Base-by-base conservation (phyloP, 352 stramenopile species). In the Phytophthora uliginosa region DNA sequence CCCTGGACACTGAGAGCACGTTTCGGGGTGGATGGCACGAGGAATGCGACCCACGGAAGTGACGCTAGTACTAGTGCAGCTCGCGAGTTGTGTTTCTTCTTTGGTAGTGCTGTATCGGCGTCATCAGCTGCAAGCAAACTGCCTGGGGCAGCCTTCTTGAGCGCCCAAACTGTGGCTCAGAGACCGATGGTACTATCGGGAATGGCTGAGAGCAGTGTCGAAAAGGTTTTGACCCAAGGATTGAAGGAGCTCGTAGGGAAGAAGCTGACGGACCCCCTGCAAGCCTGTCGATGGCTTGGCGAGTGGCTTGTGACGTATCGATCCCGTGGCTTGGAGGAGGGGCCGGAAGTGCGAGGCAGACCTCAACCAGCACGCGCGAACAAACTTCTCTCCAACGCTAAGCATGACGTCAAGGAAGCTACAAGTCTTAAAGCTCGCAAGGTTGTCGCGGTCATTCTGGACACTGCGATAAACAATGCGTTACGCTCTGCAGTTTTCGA, bases 21-120 rank as follows among this genome's bases (percentile, higher is more conserved):
- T n/a, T 97, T 93, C 62, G 92, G 92, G 12, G 53, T 90, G n/a
- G 86, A 95, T 31, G 85, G 89, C 17, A 95, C 84, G 1, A 60
- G 73, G 22, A 97, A 97, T 65, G 88, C 92, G 9, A 95, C 90
- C 1, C 92, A 97, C 55, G 92, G 90, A 24, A 95, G 83, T 57
- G 91, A 97, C 60, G 82, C 82, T 4, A 66, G 52, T 18, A 53
- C 42, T 7, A 93, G 79, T 51, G 90, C 92, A 10, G 63, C 66
- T 4, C 82, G 90, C 6, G 92, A 98, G 62, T 61, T 95, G 38
- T 64, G 63, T 8, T 95, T 97, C 50, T 95, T 94, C 66, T 97
- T 97, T 58, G 81, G 85, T 47, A 71, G 28, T 28, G 42, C 71
- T 20, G 2, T 77, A 13, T 63, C 69, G 33, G 47, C 63, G 20